Evolutionary conservation across 2,329 filamentous ascomycete species (phyloP), one percentile per base, ranked within the genome.

Genomic region (Cercospora berteroae): DNA sequence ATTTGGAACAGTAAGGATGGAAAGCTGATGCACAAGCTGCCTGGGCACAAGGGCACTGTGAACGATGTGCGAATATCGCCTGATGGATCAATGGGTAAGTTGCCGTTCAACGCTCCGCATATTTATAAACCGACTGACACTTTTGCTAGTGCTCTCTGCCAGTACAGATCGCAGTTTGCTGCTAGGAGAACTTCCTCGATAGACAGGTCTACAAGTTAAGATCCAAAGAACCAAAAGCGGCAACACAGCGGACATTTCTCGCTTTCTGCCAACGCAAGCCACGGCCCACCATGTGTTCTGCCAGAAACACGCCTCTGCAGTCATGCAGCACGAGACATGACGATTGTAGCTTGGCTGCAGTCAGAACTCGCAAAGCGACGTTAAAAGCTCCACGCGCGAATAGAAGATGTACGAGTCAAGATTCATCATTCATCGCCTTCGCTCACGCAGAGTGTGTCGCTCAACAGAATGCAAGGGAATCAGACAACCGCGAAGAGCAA

Each of bases 51-150:
- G 80, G 95, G 94, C 36, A 92, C 92, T 0, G 95, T 98, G 61
- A 99, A 98, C 78, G 93, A 94, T 78, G 94, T 94, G 64, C 90
- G 96, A 73, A 96, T 99, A 77, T 90, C 92, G 59, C 93, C 94
- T 4, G 88, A 90, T 68, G 93, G 97, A 74, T 93, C 93, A 20
- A 91, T 97, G 69, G 86, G 94, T 97, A 86, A 89, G 92, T 88
- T 44, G n/a, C 25, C 16, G 16, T 39, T 69, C 16, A 20, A 44
- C 18, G 16, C 50, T 29, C 44, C 10, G 23, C 20, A 39, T 56
- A 52, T 18, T 4, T 16, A 52, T 36, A 5, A 18, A 18, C 18
- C 12, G n/a, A 16, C 48, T 56, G 31, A 52, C 33, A 63, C 27
- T 18, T 20, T 50, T 27, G 16, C 6, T 31, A 63, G 70, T 78